Evolutionary conservation across 2,329 filamentous ascomycete species (phyloP).

Genomic region (Graphilbum fragrans): DNA sequence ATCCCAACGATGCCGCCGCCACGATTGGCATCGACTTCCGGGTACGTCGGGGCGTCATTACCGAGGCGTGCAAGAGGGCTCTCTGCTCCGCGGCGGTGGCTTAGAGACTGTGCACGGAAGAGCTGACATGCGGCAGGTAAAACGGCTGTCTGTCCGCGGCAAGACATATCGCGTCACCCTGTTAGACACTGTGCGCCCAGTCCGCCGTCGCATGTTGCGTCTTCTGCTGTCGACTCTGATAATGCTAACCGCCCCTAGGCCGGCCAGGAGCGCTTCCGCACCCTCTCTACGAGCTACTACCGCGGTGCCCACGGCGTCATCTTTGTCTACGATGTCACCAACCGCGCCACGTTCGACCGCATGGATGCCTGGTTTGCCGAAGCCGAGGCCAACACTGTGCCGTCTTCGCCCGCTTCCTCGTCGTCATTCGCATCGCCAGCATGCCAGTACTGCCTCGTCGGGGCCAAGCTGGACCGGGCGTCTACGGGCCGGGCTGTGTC

Average conservation of each 20-base stretch:
- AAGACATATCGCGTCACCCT: conserved; percentile 39
- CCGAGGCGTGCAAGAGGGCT: too few relatives aligned
- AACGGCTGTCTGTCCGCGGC: conserved; percentile 38
- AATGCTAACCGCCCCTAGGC: conserved; percentile 16
- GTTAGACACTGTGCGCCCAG: conserved; percentile 32
- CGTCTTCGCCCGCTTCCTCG: conserved; percentile 15
- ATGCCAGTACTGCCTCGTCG: conserved; percentile 21
- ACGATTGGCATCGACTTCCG: conserved; percentile 48
- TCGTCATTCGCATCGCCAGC: neutral
- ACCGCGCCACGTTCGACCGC: conserved; percentile 33
- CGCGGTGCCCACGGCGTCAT: conserved; percentile 36
- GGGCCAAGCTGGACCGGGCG: conserved; percentile 37
- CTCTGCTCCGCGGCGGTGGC: too few relatives aligned
- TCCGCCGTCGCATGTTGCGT: neutral
- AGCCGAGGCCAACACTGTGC: conserved; percentile 32
- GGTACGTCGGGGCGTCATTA: conserved; percentile 18
- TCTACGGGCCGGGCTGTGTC: conserved; percentile 28
- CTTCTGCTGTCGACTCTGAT: neutral
- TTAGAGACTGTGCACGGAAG: too few relatives aligned
- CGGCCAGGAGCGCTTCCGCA: conserved; percentile 35
- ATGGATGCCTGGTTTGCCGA: conserved; percentile 44
- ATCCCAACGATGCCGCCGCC: conserved; percentile 38
- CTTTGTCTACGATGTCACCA: conserved; percentile 36
- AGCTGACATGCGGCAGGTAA: conserved; percentile 34
- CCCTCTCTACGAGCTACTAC: conserved; percentile 37